phyloP scores from a whole-genome alignment of 495 filamentous ascomycete species.

The Aspergillus taichungensis region DNA sequence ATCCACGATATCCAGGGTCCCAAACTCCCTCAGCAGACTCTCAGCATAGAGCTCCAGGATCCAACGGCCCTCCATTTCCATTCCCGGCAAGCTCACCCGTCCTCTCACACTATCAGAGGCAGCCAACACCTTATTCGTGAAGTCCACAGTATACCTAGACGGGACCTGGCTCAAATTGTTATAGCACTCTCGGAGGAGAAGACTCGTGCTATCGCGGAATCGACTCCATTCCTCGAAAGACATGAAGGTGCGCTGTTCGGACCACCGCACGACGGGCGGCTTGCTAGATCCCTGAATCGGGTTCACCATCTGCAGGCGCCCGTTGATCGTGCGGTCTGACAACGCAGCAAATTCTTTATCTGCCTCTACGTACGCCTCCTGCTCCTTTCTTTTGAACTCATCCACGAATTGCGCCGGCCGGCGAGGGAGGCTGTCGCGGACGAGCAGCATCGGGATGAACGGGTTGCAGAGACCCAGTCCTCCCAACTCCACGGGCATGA shows the following conservation, averaged over 20 bases:
- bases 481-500: slow-evolving; percentile 42
- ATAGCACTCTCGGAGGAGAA: slow-evolving; percentile 14
- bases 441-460: slow-evolving; percentile 36
- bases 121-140: slow-evolving; percentile 1
- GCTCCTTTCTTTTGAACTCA: slow-evolving; percentile 28
- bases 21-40: slow-evolving; percentile 41
- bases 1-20: slow-evolving; percentile 45
- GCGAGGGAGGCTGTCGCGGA: slow-evolving; percentile 22
- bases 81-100: neutral
- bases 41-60: slow-evolving; percentile 40
- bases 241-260: slow-evolving; percentile 29
- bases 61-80: slow-evolving; percentile 36
- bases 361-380: slow-evolving; percentile 20
- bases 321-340: slow-evolving; percentile 3
- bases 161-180: slow-evolving; percentile 14
- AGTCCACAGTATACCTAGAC: slow-evolving; percentile 6
- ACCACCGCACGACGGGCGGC: neutral
- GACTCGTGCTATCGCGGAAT: slow-evolving; percentile 30
- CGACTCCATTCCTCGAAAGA: slow-evolving; percentile 38
- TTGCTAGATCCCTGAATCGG: neutral
- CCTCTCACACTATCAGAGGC: neutral
- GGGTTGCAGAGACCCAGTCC: slow-evolving; percentile 49
- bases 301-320: neutral
- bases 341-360: slow-evolving; percentile 25
- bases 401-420: slow-evolving; percentile 25